phyloP scores from a whole-genome alignment of 805 yeast genomes.

The Metschnikowia anglica region DNA sequence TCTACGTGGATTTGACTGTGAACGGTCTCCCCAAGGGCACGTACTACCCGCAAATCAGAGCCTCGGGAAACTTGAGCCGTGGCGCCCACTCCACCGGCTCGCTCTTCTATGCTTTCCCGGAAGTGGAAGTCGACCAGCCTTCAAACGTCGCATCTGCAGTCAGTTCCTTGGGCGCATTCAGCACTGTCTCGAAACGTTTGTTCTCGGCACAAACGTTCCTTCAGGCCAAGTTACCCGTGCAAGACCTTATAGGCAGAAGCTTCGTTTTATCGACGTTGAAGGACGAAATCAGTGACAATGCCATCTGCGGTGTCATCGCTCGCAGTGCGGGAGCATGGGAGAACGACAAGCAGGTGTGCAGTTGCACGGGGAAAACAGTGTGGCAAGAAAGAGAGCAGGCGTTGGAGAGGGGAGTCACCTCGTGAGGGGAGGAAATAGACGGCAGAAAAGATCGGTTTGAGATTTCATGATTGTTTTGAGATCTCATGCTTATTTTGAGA shows the following conservation, averaged over 20 bases:
- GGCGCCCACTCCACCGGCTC: constrained; percentile 71
- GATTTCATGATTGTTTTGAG: too few relatives aligned
- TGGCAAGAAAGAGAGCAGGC: constrained; percentile 95
- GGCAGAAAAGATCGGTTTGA: too few relatives aligned
- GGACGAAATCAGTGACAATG: constrained; percentile 41
- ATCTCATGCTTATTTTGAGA: too few relatives aligned
- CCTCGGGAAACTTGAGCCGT: constrained; percentile 70
- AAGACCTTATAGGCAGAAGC: constrained; percentile 71
- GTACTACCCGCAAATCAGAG: constrained; percentile 68
- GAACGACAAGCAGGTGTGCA: constrained; percentile 87
- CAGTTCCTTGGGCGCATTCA: constrained; percentile 36
- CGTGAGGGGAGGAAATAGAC: constrained; percentile 3
- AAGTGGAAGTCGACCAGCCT: constrained; percentile 33
- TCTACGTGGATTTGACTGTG: constrained; percentile 73
- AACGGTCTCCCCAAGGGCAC: constrained; percentile 66
- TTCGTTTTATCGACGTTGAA: constrained; percentile 46
- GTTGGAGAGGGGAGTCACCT: constrained; percentile 50
- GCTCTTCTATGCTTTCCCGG: constrained; percentile 44
- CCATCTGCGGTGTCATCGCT: constrained; percentile 85
- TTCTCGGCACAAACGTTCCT: constrained; percentile 40
- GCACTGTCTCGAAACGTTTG: constrained; percentile 12
- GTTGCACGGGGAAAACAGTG: constrained; percentile 91
- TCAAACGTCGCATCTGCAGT: constrained; percentile 30
- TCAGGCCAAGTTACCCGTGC: constrained; percentile 47
- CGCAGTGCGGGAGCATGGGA: constrained; percentile 98